Evolutionary conservation across 108 stramenopile species (phyloP).

Genomic region (Fistulifera pelliculosa): DNA sequence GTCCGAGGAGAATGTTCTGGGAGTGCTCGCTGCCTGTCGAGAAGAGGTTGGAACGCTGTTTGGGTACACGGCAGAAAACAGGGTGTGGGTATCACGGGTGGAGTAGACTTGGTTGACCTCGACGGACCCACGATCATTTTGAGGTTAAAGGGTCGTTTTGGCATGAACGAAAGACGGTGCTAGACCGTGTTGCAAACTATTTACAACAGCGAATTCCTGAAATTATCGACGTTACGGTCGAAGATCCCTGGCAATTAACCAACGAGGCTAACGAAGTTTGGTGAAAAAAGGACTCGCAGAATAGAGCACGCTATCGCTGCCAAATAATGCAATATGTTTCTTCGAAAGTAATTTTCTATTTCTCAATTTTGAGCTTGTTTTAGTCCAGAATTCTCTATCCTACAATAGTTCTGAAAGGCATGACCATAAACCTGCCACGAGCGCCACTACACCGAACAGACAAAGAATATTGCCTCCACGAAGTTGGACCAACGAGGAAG

Average conservation of each 20-base stretch:
- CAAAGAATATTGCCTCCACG: slow-evolving; percentile 57
- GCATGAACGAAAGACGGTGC: slow-evolving; percentile 83
- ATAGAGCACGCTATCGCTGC: too few species aligned
- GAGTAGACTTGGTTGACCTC: slow-evolving; percentile 87
- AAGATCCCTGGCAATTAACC: slow-evolving; percentile 72
- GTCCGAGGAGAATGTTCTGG: slow-evolving; percentile 61
- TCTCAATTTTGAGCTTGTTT: background rate
- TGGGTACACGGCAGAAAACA: slow-evolving; percentile 87
- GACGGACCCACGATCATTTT: slow-evolving; percentile 82
- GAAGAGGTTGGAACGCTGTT: slow-evolving; percentile 84
- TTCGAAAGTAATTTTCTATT: too few species aligned
- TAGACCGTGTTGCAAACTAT: slow-evolving; percentile 63
- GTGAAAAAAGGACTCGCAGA: too few species aligned
- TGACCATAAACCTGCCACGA: slow-evolving; percentile 34
- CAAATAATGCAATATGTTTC: too few species aligned
- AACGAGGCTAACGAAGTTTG: slow-evolving; percentile 70
- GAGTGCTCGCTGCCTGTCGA: slow-evolving; percentile 65
- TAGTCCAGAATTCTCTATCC: background rate
- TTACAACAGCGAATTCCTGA: slow-evolving; percentile 73
- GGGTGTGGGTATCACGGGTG: slow-evolving; percentile 91
- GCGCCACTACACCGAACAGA: slow-evolving; percentile 57
- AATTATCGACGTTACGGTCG: slow-evolving; percentile 73
- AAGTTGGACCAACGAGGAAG: slow-evolving; percentile 50
- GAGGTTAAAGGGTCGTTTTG: slow-evolving; percentile 83
- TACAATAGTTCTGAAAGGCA: too few species aligned